Conservation (phyloP, 129 eudicot genomes). For the Oenanthe sinensis region DNA sequence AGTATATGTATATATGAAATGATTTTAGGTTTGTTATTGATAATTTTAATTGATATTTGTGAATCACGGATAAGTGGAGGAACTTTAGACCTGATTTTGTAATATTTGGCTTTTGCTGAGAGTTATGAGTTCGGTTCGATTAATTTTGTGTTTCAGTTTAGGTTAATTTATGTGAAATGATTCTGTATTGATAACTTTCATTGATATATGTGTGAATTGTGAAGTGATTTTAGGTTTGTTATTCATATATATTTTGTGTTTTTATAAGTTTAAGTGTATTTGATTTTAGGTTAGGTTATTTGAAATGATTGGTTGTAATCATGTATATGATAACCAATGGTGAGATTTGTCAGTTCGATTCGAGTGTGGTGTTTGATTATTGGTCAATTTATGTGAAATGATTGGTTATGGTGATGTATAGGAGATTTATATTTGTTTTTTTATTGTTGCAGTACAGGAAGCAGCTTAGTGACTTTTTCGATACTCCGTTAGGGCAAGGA, state of each 20-base stretch:
- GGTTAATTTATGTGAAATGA: neutral
- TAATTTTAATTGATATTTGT: neutral
- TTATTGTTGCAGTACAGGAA: slow-evolving; percentile 65
- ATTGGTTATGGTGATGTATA: neutral
- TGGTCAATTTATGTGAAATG: neutral
- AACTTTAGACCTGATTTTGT: slow-evolving; percentile 17
- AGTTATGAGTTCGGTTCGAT: neutral
- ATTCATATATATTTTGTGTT: neutral
- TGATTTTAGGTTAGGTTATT: neutral
- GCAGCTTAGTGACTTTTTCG: slow-evolving; percentile 50
- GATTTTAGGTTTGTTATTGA: neutral
- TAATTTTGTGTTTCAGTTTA: neutral
- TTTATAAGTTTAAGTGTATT: neutral
- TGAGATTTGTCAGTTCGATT: neutral
- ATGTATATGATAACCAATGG: neutral
- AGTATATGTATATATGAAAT: neutral
- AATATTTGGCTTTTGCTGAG: neutral
- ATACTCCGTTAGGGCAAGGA: slow-evolving; percentile 60
- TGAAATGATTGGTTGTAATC: neutral
- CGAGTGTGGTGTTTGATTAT: neutral
- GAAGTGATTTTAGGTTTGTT: neutral
- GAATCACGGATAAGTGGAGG: slow-evolving; percentile 61
- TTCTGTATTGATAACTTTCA: neutral
- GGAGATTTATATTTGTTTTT: neutral
- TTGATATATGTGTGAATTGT: neutral